Percentiles rank a stretch among this genome's conserved stretches.
phyloP scores from a whole-genome alignment of 2,329 filamentous ascomycete species.

The Colletotrichum sp. region DNA sequence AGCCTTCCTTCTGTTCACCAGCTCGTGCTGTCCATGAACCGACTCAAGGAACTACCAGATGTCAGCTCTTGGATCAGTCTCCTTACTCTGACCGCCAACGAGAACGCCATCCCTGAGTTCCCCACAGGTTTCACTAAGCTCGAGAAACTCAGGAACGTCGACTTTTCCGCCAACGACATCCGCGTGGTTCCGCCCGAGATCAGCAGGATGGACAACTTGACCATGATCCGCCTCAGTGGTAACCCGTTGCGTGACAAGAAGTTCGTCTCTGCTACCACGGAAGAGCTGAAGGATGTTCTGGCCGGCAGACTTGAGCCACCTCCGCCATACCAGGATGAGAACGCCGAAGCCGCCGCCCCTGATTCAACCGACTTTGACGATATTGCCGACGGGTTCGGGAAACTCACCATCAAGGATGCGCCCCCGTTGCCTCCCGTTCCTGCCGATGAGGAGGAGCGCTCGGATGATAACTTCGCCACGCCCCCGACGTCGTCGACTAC shows the following conservation, averaged over 20 bases:
- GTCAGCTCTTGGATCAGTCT: slow-evolving; percentile 77
- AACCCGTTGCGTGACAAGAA: slow-evolving; percentile 92
- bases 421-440: neutral
- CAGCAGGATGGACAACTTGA: slow-evolving; percentile 78
- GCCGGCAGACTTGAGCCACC: slow-evolving; percentile 69
- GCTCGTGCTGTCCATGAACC: slow-evolving; percentile 81
- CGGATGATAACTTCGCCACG: slow-evolving; percentile 63
- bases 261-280: slow-evolving; percentile 79
- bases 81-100: slow-evolving; percentile 75
- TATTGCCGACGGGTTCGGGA: slow-evolving; percentile 24
- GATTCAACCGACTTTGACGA: slow-evolving; percentile 36
- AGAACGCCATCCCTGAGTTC: slow-evolving; percentile 80
- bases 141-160: slow-evolving; percentile 73
- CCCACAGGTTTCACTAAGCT: slow-evolving; percentile 77
- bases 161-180: slow-evolving; percentile 88
- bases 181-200: slow-evolving; percentile 77
- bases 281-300: slow-evolving; percentile 80
- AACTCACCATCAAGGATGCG: slow-evolving; percentile 3
- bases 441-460: slow-evolving; percentile 40
- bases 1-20: slow-evolving; percentile 74
- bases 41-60: slow-evolving; percentile 74
- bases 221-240: slow-evolving; percentile 79
- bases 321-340: slow-evolving; percentile 41
- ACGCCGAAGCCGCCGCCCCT: slow-evolving; percentile 3
- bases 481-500: slow-evolving; percentile 60